Evolutionary conservation across 345 rosid genomes (phyloP), one percentile per base, ranked within the genome.

Genomic region (Murraya paniculata): DNA sequence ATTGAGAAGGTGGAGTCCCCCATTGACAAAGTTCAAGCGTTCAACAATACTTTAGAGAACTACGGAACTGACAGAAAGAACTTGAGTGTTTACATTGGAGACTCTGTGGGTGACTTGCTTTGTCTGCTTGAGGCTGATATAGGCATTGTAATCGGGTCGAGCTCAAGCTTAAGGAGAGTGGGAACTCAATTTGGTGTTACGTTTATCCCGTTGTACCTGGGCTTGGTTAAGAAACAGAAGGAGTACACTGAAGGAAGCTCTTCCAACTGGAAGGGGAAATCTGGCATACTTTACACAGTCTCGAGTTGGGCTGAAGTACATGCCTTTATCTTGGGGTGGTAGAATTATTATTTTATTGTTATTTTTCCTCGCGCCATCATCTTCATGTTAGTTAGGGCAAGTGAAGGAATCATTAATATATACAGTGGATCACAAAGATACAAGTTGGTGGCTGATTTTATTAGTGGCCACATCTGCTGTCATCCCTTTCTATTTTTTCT

Each of bases 281-380:
- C 97, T 38, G 99, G 98, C 69, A 86, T 85, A 71, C 91, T 97
- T 67, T 94, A 91, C 75, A 94, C 97, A 16, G 98, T 89, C 72
- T 86, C 95, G 33, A 86, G 92, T 82, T 97, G 98, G 99, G 93
- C 91, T 45, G 98, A 94, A 81, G 85, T 94, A 78, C 95, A 97
- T 86, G 95, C 98, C 75, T 94, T 94, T 74, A 79, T 91, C 74
- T 84, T 91, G 90, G 99, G 99, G 75, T 94, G 90, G 90, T 90
- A 92, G 90, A 76, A 67, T 55, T 27, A 25, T 68, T 74, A 39
- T 41, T 59, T 65, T 72, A 11, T 19, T 35, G 68, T 64, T 64
- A 41, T 56, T 21, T 18, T 16, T 33, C 13, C 25, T 28, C n/a
- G 21, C 35, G 9, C 80, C 58, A 5, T 60, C 71, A 35, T 75